phyloP scores from a whole-genome alignment of 371 early-diverging fungal species.

The Coelomomyces lativittatus region DNA sequence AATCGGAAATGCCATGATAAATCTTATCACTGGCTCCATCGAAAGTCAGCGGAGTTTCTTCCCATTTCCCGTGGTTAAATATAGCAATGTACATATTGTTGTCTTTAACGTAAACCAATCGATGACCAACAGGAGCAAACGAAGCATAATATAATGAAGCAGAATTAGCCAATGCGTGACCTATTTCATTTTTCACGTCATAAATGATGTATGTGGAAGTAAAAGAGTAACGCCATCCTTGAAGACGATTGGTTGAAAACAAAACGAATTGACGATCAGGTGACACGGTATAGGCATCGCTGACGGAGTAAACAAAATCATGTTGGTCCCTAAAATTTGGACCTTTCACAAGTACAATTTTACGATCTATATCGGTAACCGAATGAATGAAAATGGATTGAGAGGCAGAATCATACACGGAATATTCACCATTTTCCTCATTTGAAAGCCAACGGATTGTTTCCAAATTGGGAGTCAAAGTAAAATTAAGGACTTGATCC shows the following conservation, averaged over 20 bases:
- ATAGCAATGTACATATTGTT: conserved; percentile 66
- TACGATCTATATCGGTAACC: no score
- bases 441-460: no score
- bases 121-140: conserved; percentile 67
- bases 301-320: not conserved
- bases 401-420: no score
- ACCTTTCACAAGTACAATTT: no score
- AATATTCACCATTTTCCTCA: no score
- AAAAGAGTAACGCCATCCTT: conserved; percentile 69
- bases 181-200: conserved; percentile 25
- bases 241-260: conserved; percentile 41
- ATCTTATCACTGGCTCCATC: conserved; percentile 64
- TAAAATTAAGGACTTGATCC: no score
- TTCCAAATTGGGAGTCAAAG: no score
- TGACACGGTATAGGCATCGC: conserved; percentile 23
- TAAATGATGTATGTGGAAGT: conserved; percentile 60
- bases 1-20: conserved; percentile 89
- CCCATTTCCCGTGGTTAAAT: conserved; percentile 8
- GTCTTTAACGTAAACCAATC: conserved; percentile 61
- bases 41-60: conserved; percentile 53
- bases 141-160: conserved; percentile 36
- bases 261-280: conserved; percentile 58
- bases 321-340: no score
- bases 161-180: conserved; percentile 36
- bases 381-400: no score